Evolutionary conservation across 805 yeast species (phyloP), one percentile per base, ranked within the genome.

Genomic region (Brettanomyces bruxellensis): DNA sequence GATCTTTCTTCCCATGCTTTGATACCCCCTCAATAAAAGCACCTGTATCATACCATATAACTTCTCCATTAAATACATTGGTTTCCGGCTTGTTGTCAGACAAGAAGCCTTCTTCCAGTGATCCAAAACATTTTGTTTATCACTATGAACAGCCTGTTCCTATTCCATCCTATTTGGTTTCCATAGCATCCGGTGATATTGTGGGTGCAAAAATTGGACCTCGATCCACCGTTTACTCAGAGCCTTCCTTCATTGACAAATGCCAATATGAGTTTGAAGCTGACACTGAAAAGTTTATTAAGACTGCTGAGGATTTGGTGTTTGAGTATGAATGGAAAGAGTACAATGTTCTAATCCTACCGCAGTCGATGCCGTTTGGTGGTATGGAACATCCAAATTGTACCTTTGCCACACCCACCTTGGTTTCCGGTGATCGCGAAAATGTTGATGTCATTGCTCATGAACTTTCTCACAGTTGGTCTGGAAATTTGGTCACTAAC

Each of bases 341-440:
- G 36, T 89, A 83, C 62, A 90, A 88, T 58, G 84, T 87, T 30
- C 70, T 89, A 38, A 80, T 89, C 32, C 76, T 88, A 52, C 95
- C 95, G 3, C 75, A 81, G 46, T 77, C 79, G 6, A 75, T 78
- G 66, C 95, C 95, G 3, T 89, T 86, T 57, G 96, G 96, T 51
- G 96, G 96, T 46, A 89, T 89, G 95, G 96, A 89, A 67, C 86
- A 87, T 59, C 95, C 95, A 49, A 87, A 88, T 59, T 79, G 87
- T 63, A 87, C 95, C 1, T 87, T 87, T 65, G 90, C 89, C 7
- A 87, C 96, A 0, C 95, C 96, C 41, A 88, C 96, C 2, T 70
- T 89, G 50, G 77, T 89, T 39, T 77, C 90, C 13, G 89, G 90
- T 37, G 95, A 88, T 64, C 73, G 90, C 48, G 81, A 86, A 47